Evolutionary conservation across 2,329 filamentous ascomycete species (phyloP).

Genomic region (Phialemonium atrogriseum): DNA sequence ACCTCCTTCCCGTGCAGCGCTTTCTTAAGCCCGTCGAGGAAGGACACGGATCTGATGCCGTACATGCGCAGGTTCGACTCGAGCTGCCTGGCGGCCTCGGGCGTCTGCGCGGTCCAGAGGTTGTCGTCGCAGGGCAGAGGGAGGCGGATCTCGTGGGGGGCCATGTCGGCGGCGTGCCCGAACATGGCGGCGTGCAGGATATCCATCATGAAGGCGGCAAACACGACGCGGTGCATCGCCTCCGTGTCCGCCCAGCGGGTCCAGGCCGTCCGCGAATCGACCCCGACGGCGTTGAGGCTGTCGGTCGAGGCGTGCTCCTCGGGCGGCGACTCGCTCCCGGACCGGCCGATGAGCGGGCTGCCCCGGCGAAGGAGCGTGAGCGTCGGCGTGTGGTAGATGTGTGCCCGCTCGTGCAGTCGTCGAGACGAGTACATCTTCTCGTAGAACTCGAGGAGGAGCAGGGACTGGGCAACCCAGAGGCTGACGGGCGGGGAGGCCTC

Average conservation of each 20-base stretch:
- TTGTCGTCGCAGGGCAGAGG: constrained; percentile 82
- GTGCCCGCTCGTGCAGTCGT: constrained; percentile 74
- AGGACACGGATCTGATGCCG: constrained; percentile 69
- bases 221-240: constrained; percentile 77
- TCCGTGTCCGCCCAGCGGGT: constrained; percentile 83
- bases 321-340: constrained; percentile 69
- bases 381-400: constrained; percentile 83
- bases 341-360: constrained; percentile 74
- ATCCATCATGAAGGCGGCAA: constrained; percentile 84
- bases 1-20: constrained; percentile 76
- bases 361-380: constrained; percentile 78
- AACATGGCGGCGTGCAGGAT: constrained; percentile 89
- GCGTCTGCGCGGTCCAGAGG: constrained; percentile 74
- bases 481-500: constrained; percentile 79
- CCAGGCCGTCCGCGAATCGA: constrained; percentile 56
- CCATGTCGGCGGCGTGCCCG: constrained; percentile 83
- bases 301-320: constrained; percentile 39
- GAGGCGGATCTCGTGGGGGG: constrained; percentile 79
- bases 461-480: constrained; percentile 79
- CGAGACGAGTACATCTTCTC: constrained; percentile 88
- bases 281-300: constrained; percentile 17
- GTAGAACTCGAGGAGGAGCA: constrained; percentile 77
- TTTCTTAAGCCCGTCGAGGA: constrained; percentile 76
- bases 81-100: constrained; percentile 66
- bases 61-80: constrained; percentile 71